Evolutionary conservation across 163 green algal species (phyloP).

Genomic region (Chlamydomonas reinhardtii): DNA sequence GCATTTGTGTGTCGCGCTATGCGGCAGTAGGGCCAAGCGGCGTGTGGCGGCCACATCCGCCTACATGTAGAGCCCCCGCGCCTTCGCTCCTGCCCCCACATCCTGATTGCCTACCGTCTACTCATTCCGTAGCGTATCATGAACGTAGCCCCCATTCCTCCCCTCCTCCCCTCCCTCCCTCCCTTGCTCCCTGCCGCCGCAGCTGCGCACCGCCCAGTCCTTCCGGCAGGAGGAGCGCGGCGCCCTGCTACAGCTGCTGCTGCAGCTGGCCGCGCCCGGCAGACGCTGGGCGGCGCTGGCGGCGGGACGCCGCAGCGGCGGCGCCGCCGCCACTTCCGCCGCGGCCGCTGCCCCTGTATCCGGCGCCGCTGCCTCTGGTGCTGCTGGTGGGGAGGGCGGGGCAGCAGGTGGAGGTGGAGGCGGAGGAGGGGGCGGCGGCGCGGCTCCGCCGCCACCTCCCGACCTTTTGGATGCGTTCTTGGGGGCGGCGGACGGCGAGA

Average conservation of each 20-base stretch:
- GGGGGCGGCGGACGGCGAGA: slow-evolving; percentile 88
- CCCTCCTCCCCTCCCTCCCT: neutral
- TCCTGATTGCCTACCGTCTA: too few relatives aligned
- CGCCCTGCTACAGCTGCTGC: slow-evolving; percentile 44
- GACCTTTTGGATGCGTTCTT: slow-evolving; percentile 71
- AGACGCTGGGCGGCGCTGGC: slow-evolving; percentile 8
- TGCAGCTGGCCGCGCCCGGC: neutral
- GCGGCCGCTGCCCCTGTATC: too few relatives aligned
- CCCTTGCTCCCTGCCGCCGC: neutral
- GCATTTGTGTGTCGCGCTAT: too few relatives aligned
- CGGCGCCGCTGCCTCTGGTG: too few relatives aligned
- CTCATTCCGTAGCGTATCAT: too few relatives aligned
- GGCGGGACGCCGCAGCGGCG: neutral
- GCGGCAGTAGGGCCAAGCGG: too few relatives aligned
- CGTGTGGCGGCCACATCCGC: too few relatives aligned
- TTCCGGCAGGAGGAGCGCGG: slow-evolving; percentile 39
- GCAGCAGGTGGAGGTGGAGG: neutral
- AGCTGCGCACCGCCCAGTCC: slow-evolving; percentile 44
- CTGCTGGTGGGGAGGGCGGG: neutral
- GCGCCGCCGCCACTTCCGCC: neutral
- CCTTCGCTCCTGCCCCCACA: too few relatives aligned
- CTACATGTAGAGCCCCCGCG: too few relatives aligned
- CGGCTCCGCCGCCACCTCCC: too few relatives aligned
- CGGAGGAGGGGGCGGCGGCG: too few relatives aligned
- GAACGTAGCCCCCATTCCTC: too few relatives aligned